Conservation (phyloP, 2,329 filamentous ascomycete genomes). For the Alternaria sp. region DNA sequence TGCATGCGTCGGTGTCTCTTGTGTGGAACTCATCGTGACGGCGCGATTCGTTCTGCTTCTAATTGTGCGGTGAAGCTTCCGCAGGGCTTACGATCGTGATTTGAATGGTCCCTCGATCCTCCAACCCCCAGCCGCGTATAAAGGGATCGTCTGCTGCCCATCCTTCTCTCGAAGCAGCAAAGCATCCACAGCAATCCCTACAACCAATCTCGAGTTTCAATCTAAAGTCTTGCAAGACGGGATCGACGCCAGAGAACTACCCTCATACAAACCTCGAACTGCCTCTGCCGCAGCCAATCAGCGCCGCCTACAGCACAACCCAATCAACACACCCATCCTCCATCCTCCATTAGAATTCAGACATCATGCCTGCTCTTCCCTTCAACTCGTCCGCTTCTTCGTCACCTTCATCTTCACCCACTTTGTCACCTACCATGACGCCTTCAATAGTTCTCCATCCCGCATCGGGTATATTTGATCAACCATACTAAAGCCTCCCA, state of each 20-base stretch:
- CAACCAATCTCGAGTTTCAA: constrained; percentile 34
- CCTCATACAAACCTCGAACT: constrained; percentile 39
- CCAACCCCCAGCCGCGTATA: constrained; percentile 34
- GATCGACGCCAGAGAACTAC: constrained; percentile 47
- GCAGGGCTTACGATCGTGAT: constrained; percentile 27
- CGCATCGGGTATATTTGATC: constrained; percentile 53
- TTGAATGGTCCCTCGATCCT: constrained; percentile 25
- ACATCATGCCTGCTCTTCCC: constrained; percentile 52
- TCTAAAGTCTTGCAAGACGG: constrained; percentile 33
- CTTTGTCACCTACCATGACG: constrained; percentile 35
- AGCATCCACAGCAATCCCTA: constrained; percentile 33
- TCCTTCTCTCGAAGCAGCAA: constrained; percentile 35
- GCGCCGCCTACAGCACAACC: constrained; percentile 13
- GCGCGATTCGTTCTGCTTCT: constrained; percentile 41
- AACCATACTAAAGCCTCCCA: constrained; percentile 46
- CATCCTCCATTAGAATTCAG: constrained; percentile 17
- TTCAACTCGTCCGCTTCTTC: constrained; percentile 44
- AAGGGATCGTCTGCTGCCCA: constrained; percentile 39
- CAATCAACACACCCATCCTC: constrained; percentile 5
- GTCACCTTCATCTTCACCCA: constrained; percentile 49
- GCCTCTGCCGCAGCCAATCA: constrained; percentile 24
- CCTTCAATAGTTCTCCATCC: constrained; percentile 53
- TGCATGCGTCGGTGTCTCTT: constrained; percentile 42
- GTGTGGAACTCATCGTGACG: constrained; percentile 40
- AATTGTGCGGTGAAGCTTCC: constrained; percentile 43